Base-by-base conservation (phyloP, 371 early-diverging fungal species). In the Batrachochytrium dendrobatidis region DNA sequence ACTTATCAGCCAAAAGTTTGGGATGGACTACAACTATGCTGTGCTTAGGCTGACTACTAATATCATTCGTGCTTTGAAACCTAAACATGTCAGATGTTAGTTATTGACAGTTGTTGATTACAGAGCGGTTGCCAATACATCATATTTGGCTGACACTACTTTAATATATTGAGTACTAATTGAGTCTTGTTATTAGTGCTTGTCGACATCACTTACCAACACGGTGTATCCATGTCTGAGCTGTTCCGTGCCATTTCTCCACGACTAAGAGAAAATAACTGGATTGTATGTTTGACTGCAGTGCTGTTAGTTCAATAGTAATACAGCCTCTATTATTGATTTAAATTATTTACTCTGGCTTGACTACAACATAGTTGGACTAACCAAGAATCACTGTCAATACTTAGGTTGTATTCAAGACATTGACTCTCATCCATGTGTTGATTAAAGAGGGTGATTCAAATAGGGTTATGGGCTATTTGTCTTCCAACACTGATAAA, bases 341-440 rank as follows among this genome's bases (percentile, higher is more conserved):
- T n/a, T n/a, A n/a, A n/a, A n/a, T n/a, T n/a, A n/a, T n/a, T n/a
- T n/a, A n/a, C n/a, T n/a, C n/a, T n/a, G n/a, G n/a, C n/a, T n/a
- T n/a, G n/a, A n/a, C n/a, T n/a, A n/a, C n/a, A n/a, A n/a, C n/a
- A n/a, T n/a, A n/a, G n/a, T n/a, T n/a, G n/a, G n/a, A n/a, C n/a
- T n/a, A n/a, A n/a, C n/a, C n/a, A n/a, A n/a, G n/a, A n/a, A n/a
- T n/a, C n/a, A n/a, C n/a, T n/a, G n/a, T n/a, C n/a, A n/a, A n/a
- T n/a, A n/a, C n/a, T n/a, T 74, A 91, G 92, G 84, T 89, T n/a
- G 86, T 85, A 3, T 90, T 92, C 78, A 95, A 95, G 68, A 81
- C 90, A 0, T 77, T 95, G 44, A 83, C 91, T 53, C 77, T 91
- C 31, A 74, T 91, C 22, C 95, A 95, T 65, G 83, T 89, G 28